Base-by-base conservation (phyloP, 2,329 filamentous ascomycete species). In the Bipolaris cookei region DNA sequence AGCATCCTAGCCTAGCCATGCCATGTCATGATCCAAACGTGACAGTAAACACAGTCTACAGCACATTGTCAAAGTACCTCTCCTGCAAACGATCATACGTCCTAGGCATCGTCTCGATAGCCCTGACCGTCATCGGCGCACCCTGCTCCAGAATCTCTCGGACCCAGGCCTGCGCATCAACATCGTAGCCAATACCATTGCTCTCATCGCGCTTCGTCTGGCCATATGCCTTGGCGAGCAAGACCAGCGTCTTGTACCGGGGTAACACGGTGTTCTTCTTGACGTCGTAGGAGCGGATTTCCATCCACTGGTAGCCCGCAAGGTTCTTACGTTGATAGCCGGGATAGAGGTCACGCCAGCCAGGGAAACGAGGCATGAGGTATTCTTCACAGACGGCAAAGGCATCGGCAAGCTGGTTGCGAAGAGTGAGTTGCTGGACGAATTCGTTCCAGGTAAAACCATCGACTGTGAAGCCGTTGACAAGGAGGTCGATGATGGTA, bases 381-480 rank as follows among this genome's bases (percentile, higher is more conserved):
- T 86, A 85, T 23, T 82, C 78, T 78, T 98, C 94, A 71, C 90
- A 94, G 49, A 88, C 77, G 20, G 79, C 72, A 76, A 95, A 96
- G 35, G 92, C 92, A 18, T 88, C 81, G 45, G 85, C 77, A 66
- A 84, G 83, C 43, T 83, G 81, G 43, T 83, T 82, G 51, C 86
- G 81, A 13, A 81, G 79, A 21, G 87, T 85, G 25, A 97, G 85
- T 48, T 83, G 77, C 66, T 89, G 86, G 53, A 97, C 83, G 62
- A 90, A 88, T 48, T 84, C 82, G 72, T 96, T 95, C 92, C 92
- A 96, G 65, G 91, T 92, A 66, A 83, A 84, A 71, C 85, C 88
- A 69, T 91, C 88, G 55, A 97, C 77, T 25, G 80, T 79, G 78
- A 94, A 97, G 10, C 93, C 94, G 38, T 83, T 81, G 1, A 74